These are phyloP conservation scores for Henningerozyma blattae DNA, from an alignment of 805 yeast genomes.

Conservation along the genomic window DNA sequence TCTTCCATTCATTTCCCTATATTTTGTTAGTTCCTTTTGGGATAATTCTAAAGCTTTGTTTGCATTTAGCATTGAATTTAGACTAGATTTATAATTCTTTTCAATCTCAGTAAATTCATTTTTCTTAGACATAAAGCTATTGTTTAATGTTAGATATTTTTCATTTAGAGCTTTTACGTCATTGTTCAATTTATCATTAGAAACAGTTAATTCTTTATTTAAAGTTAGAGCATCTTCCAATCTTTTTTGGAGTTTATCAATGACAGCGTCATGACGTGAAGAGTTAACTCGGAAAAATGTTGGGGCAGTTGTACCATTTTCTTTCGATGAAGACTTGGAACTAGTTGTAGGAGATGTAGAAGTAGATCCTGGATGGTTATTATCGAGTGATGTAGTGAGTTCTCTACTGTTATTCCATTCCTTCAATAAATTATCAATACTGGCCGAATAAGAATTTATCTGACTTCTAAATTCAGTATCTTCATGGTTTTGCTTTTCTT, in stretches of 20 bases:
- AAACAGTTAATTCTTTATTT: constrained; percentile 30
- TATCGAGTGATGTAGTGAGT: not conserved
- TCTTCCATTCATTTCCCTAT: constrained; percentile 41
- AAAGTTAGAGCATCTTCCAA: constrained; percentile 42
- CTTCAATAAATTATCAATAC: constrained; percentile 18
- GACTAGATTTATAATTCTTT: constrained; percentile 56
- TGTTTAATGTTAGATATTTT: constrained; percentile 17
- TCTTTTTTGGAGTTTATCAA: constrained; percentile 38
- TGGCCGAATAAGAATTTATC: constrained; percentile 16
- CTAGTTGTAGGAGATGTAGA: constrained; percentile 2
- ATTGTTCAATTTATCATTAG: constrained; percentile 23
- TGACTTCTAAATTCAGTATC: constrained; percentile 23
- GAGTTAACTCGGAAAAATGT: too few species aligned
- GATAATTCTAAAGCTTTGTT: constrained; percentile 63
- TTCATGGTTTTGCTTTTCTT: constrained; percentile 24
- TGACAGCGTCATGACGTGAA: constrained; percentile 20
- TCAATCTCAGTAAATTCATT: constrained; percentile 36
- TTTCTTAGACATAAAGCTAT: constrained; percentile 19
- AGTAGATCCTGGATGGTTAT: constrained; percentile 3
- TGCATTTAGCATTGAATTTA: constrained; percentile 61
- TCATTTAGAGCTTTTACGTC: constrained; percentile 22
- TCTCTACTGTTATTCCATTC: constrained; percentile 14
- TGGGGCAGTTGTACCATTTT: not conserved
- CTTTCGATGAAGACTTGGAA: constrained; percentile 1
- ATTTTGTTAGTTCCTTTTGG: constrained; percentile 56